Conservation (phyloP, 805 yeast genomes). For the Candida gorgasii region DNA sequence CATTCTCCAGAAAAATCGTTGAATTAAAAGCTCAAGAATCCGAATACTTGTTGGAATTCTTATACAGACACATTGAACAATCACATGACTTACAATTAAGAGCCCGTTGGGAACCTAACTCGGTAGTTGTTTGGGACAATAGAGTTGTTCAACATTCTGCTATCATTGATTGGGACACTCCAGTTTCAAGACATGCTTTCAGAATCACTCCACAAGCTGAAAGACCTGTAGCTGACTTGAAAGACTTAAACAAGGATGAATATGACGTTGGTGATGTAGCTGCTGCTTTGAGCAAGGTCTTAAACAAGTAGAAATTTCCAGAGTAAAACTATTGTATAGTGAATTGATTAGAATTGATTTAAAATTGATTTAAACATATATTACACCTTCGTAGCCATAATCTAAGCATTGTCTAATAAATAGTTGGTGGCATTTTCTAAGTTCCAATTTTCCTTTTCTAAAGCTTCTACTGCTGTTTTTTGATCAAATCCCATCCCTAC, state of each 20-base stretch:
- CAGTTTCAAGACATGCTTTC: slow-evolving; percentile 68
- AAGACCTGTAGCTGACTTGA: slow-evolving; percentile 54
- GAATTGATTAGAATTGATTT: neutral
- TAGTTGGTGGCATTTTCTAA: slow-evolving; percentile 86
- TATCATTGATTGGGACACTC: slow-evolving; percentile 68
- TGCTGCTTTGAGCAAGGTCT: slow-evolving; percentile 24
- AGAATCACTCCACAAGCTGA: slow-evolving; percentile 76
- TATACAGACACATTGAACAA: slow-evolving; percentile 53
- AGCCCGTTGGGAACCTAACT: slow-evolving; percentile 68
- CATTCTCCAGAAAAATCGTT: slow-evolving; percentile 64
- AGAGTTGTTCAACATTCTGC: slow-evolving; percentile 71
- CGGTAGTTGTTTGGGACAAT: slow-evolving; percentile 80
- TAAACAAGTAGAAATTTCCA: slow-evolving; percentile 4
- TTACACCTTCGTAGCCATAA: too few species aligned
- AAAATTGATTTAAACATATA: neutral
- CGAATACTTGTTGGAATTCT: slow-evolving; percentile 56
- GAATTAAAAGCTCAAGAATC: slow-evolving; percentile 76
- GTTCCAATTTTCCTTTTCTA: slow-evolving; percentile 69
- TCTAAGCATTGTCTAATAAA: slow-evolving; percentile 67
- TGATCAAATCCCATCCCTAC: slow-evolving; percentile 87
- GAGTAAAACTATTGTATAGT: neutral
- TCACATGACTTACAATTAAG: slow-evolving; percentile 66
- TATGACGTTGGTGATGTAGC: slow-evolving; percentile 32
- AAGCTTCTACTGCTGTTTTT: slow-evolving; percentile 65
- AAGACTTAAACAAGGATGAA: slow-evolving; percentile 40